Evolutionary conservation across 2,329 filamentous ascomycete species (phyloP), one percentile per base, ranked within the genome.

Genomic region (Didymella lethalis): DNA sequence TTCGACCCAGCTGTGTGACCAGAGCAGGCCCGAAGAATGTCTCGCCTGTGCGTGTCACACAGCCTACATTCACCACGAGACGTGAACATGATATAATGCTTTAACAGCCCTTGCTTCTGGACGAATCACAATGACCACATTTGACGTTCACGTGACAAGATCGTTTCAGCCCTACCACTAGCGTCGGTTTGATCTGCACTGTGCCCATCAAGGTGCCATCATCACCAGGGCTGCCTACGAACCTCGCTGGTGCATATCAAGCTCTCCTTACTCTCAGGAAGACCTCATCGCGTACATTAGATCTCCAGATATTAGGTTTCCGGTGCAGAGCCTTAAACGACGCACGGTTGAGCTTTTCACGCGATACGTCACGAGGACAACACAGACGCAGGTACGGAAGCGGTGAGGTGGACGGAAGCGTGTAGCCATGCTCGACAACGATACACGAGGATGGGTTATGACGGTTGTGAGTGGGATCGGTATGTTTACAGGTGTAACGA

Each of bases 361-460:
- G 49, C 44, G 20, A 57, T 52, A 72, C 69, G 67, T 68, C 70
- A 70, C 65, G 38, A 59, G 43, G 46, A 44, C 60, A 67, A 57
- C 54, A 63, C 63, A 45, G 57, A 54, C 60, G 45, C 41, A 72
- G 74, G 72, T 49, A 26, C 48, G 32, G 34, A 18, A 38, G 26
- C 41, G 14, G 38, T 18, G 23, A 43, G 28, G 31, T 18, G 18
- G 41, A 26, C 20, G 36, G 31, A 25, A 47, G 25, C n/a, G 34
- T 44, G 52, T 36, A 56, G 52, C 23, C 14, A 66, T 64, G 58
- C 67, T 77, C 54, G 73, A 75, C 59, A 77, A 77, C 81, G 94
- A 98, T 81, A 89, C 89, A 63, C 87, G 93, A 64, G 94, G 95
- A 71, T 98, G 94, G 94, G 89, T 98, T 68, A 92, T 98, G 90